Percentiles rank a stretch among this genome's conserved stretches.
These are phyloP conservation scores for Elsinoe batatas DNA, from an alignment of 2,329 filamentous ascomycete species.

Conservation along the genomic window DNA sequence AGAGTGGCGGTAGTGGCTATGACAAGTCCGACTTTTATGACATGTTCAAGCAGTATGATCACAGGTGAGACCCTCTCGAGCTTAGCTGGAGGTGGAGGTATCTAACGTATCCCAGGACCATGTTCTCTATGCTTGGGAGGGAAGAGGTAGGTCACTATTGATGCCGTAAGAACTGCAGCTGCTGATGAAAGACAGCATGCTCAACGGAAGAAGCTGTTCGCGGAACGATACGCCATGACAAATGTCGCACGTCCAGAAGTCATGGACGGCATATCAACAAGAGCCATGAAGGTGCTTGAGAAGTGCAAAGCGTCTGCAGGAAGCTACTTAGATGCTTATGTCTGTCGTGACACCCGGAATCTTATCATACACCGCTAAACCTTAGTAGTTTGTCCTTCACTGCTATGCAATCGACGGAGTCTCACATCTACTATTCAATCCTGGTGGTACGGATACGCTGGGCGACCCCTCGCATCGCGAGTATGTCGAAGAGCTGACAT, in stretches of 20 bases:
- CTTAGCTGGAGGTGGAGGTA: not conserved
- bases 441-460: conserved; percentile 14
- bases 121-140: conserved; percentile 15
- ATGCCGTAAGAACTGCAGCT: not conserved
- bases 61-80: not conserved
- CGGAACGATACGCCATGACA: conserved; percentile 16
- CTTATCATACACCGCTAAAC: not conserved
- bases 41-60: conserved; percentile 15
- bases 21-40: conserved; percentile 21
- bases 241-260: conserved; percentile 15
- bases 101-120: not conserved
- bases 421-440: conserved; percentile 14
- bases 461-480: conserved; percentile 11
- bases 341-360: not conserved
- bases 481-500: conserved; percentile 15
- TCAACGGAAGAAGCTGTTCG: conserved; percentile 14
- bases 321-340: conserved; percentile 15
- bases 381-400: conserved; percentile 13
- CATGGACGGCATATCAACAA: not conserved
- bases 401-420: conserved; percentile 17
- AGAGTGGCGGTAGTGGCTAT: conserved; percentile 20
- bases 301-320: conserved; percentile 12
- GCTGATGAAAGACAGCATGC: not conserved
- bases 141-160: not conserved
- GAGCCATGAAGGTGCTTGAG: conserved; percentile 12